Evolutionary conservation across 768 basidiomycete species (phyloP).

Genomic region (Phylloporus sp.): DNA sequence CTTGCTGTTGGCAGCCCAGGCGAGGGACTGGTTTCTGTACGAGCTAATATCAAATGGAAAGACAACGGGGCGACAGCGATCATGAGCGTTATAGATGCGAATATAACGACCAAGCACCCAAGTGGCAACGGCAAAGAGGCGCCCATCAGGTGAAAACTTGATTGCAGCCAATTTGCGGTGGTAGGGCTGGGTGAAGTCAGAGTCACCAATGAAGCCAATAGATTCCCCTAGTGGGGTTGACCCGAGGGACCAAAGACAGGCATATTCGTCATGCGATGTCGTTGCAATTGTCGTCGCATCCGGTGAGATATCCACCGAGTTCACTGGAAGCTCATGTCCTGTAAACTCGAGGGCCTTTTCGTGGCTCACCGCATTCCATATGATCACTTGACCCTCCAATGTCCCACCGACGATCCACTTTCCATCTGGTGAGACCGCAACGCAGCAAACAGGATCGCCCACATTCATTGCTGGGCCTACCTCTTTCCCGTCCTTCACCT

Average conservation of each 20-base stretch:
- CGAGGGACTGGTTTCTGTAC: background rate
- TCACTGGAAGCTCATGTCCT: background rate
- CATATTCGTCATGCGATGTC: background rate
- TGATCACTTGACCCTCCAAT: too few relatives aligned
- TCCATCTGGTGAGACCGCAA: background rate
- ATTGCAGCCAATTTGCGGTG: background rate
- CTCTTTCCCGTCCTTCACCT: too few relatives aligned
- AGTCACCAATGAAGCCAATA: background rate
- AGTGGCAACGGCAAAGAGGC: background rate
- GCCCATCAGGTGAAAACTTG: background rate
- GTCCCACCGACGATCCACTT: too few relatives aligned
- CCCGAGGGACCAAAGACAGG: background rate
- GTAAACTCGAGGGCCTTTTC: background rate
- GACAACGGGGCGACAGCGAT: background rate
- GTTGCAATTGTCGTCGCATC: background rate
- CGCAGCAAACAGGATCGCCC: too few relatives aligned
- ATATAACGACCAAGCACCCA: background rate
- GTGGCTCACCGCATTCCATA: background rate
- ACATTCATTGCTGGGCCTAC: too few relatives aligned
- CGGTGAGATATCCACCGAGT: background rate
- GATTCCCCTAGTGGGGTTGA: background rate
- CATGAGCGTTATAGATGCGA: background rate
- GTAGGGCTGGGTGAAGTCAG: background rate
- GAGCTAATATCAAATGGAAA: background rate
- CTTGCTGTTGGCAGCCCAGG: background rate